These are phyloP conservation scores for Rhipidocladum racemiflorum DNA, from an alignment of 176 grass and related monocot genomes.

Conservation along the genomic window DNA sequence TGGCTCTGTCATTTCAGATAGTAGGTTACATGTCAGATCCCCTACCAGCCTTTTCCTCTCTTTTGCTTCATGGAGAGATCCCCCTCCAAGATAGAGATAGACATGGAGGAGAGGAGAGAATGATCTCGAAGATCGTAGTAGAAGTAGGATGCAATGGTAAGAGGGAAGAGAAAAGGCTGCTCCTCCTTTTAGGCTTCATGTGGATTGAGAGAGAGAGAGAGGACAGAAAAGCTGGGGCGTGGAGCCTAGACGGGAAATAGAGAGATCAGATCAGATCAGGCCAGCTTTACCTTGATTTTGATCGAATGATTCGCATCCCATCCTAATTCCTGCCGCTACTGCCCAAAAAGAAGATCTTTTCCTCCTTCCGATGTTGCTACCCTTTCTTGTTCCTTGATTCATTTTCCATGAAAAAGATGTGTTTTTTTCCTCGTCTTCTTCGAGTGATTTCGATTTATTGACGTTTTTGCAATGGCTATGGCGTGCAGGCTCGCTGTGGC, in stretches of 20 bases:
- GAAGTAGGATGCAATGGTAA: neutral
- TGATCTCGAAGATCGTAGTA: neutral
- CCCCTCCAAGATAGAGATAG: neutral
- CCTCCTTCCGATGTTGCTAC: constrained; percentile 9
- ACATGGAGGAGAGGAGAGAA: neutral
- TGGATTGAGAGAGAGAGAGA: neutral
- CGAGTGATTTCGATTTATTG: neutral
- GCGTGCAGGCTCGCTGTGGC: constrained; percentile 67
- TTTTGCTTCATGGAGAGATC: neutral
- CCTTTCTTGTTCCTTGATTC: neutral
- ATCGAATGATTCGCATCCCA: constrained; percentile 19
- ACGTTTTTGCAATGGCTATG: neutral
- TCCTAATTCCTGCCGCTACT: constrained; percentile 7
- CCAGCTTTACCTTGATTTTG: constrained; percentile 25
- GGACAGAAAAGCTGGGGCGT: neutral
- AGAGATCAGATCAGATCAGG: neutral
- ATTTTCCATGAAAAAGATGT: neutral
- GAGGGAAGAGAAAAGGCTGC: neutral
- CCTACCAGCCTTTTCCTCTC: neutral
- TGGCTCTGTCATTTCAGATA: neutral
- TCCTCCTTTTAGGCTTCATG: neutral
- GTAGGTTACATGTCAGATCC: neutral
- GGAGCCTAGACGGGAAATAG: constrained; percentile 34
- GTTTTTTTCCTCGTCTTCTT: neutral
- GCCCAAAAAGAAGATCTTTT: constrained; percentile 24